Percentiles rank a stretch among this genome's conserved stretches.
phyloP scores from a whole-genome alignment of 2,329 filamentous ascomycete genomes.

The Sphaceloma murrayae region DNA sequence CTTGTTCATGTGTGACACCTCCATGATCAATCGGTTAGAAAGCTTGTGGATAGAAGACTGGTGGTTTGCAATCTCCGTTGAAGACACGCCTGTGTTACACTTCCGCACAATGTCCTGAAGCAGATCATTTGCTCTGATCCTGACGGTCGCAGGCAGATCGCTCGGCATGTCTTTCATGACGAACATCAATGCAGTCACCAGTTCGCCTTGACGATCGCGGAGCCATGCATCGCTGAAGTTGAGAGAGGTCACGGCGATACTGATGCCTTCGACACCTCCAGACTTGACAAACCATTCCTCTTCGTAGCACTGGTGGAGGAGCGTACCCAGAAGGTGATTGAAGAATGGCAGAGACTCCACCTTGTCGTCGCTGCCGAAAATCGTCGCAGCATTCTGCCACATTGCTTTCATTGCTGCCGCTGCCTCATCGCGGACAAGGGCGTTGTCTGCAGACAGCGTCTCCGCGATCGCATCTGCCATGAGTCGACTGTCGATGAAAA shows the following conservation, averaged over 20 bases:
- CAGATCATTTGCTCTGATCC: slow-evolving; percentile 71
- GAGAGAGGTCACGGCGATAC: slow-evolving; percentile 73
- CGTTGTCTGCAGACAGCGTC: slow-evolving; percentile 75
- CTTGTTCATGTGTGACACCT: slow-evolving; percentile 91
- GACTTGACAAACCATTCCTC: slow-evolving; percentile 99
- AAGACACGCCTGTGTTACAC: slow-evolving; percentile 69
- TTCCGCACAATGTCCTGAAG: slow-evolving; percentile 68
- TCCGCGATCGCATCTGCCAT: slow-evolving; percentile 86
- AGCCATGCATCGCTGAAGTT: slow-evolving; percentile 80
- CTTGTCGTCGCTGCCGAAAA: slow-evolving; percentile 65
- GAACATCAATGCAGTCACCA: slow-evolving; percentile 84
- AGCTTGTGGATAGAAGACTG: slow-evolving; percentile 62
- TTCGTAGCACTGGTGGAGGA: slow-evolving; percentile 91
- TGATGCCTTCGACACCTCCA: slow-evolving; percentile 82
- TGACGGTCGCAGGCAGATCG: slow-evolving; percentile 83
- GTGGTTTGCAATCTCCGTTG: slow-evolving; percentile 63
- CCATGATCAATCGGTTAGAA: slow-evolving; percentile 75
- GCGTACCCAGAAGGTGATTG: slow-evolving; percentile 66
- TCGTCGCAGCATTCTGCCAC: slow-evolving; percentile 62
- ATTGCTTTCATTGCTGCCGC: slow-evolving; percentile 69
- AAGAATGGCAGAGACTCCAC: slow-evolving; percentile 78
- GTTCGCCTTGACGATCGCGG: slow-evolving; percentile 70
- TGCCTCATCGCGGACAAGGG: slow-evolving; percentile 70
- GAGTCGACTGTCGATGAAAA: slow-evolving; percentile 77
- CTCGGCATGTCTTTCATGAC: slow-evolving; percentile 97